These are phyloP conservation scores for Capsicum rhomboideum DNA, from an alignment of 257 asterid species.

Conservation along the genomic window DNA sequence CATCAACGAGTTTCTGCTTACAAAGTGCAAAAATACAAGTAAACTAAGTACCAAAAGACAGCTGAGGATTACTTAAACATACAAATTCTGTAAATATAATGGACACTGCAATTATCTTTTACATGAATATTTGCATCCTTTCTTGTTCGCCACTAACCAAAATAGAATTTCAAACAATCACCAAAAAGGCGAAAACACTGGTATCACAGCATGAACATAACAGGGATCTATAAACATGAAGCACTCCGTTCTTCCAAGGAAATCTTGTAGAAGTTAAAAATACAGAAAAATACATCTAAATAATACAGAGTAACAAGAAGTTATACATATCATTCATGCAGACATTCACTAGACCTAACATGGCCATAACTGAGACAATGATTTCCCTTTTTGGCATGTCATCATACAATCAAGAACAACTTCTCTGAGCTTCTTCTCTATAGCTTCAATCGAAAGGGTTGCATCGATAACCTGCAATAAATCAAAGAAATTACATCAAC, in stretches of 20 bases:
- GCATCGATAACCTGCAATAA: constrained; percentile 63
- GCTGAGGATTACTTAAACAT: not conserved
- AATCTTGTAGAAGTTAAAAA: not conserved
- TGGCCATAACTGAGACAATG: constrained; percentile 55
- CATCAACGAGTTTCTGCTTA: constrained; percentile 42
- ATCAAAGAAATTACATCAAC: not conserved
- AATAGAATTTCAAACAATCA: not conserved
- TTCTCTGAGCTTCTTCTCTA: constrained; percentile 51
- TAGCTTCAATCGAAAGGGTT: constrained; percentile 57
- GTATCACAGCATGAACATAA: not conserved
- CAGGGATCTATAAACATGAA: not conserved
- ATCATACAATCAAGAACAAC: constrained; percentile 38
- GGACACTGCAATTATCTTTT: too few relatives aligned
- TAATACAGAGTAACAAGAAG: not conserved
- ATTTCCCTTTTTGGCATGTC: constrained; percentile 57
- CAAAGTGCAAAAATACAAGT: not conserved
- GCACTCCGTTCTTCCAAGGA: not conserved
- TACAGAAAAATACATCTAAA: not conserved
- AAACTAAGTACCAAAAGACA: not conserved
- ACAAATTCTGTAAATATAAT: not conserved
- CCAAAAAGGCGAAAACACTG: not conserved
- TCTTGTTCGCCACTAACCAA: not conserved
- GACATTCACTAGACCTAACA: not conserved
- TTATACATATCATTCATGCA: not conserved
- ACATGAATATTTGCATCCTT: not conserved